Evolutionary conservation across 2,329 filamentous ascomycete genomes (phyloP).

Genomic region (Epichloe scottii): DNA sequence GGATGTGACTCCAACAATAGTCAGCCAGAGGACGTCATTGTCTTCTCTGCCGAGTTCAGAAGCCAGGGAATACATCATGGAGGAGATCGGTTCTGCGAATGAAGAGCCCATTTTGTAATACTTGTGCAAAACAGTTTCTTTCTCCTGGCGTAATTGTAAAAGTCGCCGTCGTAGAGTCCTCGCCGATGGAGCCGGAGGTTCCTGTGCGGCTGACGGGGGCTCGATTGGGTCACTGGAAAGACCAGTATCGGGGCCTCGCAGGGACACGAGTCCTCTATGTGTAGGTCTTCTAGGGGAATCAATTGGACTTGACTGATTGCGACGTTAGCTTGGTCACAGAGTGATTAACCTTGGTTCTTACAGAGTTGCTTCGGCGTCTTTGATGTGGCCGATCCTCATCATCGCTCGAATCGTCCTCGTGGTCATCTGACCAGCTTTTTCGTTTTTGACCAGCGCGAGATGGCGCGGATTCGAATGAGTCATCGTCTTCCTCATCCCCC

Average conservation of each 20-base stretch:
- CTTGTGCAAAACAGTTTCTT: slow-evolving; percentile 61
- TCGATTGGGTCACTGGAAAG: slow-evolving; percentile 37
- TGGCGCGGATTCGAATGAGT: slow-evolving; percentile 26
- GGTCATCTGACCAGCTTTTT: slow-evolving; percentile 63
- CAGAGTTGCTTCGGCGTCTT: slow-evolving; percentile 77
- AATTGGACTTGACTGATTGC: slow-evolving; percentile 48
- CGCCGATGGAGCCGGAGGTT: slow-evolving; percentile 53
- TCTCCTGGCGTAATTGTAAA: slow-evolving; percentile 60
- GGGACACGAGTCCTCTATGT: slow-evolving; percentile 46
- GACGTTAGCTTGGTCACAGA: background rate
- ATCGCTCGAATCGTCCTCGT: slow-evolving; percentile 58
- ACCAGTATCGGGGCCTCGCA: slow-evolving; percentile 34
- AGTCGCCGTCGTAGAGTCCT: slow-evolving; percentile 60
- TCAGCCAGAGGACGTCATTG: slow-evolving; percentile 89
- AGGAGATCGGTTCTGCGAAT: slow-evolving; percentile 89
- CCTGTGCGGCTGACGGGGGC: slow-evolving; percentile 45
- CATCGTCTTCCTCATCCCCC: slow-evolving; percentile 46
- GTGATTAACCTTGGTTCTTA: slow-evolving; percentile 28
- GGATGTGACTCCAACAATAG: slow-evolving; percentile 89
- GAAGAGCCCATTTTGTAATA: slow-evolving; percentile 85
- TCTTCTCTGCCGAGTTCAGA: slow-evolving; percentile 93
- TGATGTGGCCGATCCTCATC: slow-evolving; percentile 67
- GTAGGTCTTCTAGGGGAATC: slow-evolving; percentile 48
- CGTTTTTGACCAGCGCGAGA: slow-evolving; percentile 51
- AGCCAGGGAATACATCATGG: slow-evolving; percentile 85